Conservation (phyloP, 2,329 filamentous ascomycete species). For the Penicillium sp. region DNA sequence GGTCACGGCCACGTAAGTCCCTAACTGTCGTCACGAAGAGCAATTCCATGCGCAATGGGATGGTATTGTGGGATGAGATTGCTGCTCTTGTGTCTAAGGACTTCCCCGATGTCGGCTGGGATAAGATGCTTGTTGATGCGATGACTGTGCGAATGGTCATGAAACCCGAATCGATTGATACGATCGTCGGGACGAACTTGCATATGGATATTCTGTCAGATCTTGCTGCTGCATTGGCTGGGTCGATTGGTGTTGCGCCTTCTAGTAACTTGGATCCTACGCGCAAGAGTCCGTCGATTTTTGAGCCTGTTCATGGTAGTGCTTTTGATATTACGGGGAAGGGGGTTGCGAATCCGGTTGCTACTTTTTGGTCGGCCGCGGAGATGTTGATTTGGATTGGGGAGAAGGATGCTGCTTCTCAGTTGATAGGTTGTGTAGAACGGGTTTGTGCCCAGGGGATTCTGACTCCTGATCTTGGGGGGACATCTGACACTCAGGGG, state of each 20-base stretch:
- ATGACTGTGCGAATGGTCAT: conserved; percentile 57
- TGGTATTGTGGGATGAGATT: conserved; percentile 58
- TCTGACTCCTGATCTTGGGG: conserved; percentile 60
- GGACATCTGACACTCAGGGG: conserved; percentile 54
- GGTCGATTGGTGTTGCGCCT: conserved; percentile 68
- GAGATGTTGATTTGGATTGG: conserved; percentile 66
- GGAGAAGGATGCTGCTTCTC: conserved; percentile 54
- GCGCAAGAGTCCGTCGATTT: conserved; percentile 57
- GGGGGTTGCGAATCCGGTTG: conserved; percentile 60
- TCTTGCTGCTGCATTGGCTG: conserved; percentile 65
- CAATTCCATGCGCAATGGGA: conserved; percentile 55
- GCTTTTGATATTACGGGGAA: conserved; percentile 53
- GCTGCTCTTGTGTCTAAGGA: conserved; percentile 48
- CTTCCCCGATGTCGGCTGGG: conserved; percentile 51
- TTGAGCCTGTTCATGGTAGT: conserved; percentile 63
- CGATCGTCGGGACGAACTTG: conserved; percentile 55
- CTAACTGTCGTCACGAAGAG: conserved; percentile 56
- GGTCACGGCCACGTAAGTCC: conserved; percentile 47
- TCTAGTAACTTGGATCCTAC: conserved; percentile 66
- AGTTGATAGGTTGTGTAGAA: conserved; percentile 59
- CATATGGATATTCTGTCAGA: conserved; percentile 67
- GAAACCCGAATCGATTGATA: conserved; percentile 51
- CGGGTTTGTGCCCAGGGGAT: conserved; percentile 55
- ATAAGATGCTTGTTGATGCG: conserved; percentile 58
- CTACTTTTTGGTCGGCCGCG: conserved; percentile 66